Base-by-base conservation (phyloP, 352 stramenopile genomes). In the Hyphochytrium catenoides region DNA sequence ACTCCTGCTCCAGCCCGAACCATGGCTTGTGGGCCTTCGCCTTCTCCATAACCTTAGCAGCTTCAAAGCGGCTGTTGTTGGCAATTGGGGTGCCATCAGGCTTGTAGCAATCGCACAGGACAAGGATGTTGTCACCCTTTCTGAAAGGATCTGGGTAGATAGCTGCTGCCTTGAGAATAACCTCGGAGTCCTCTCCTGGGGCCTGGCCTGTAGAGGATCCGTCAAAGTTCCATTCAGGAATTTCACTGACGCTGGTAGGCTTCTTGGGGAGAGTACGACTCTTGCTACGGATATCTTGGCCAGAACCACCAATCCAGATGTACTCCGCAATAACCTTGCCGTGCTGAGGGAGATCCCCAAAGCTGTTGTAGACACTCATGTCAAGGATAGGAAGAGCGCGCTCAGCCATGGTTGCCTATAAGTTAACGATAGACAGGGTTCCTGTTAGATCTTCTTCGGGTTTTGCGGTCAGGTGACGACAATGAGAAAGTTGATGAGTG, bases 1-100 rank as follows among this genome's bases (percentile, higher is more conserved):
- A 93, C 65, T 95, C 87, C 64, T 96, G 87, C 66, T 96, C 87
- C 49, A 95, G 75, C 38, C 87, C 87, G 53, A 94, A 96, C 86
- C 83, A 95, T 9, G 74, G 73, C 26, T 43, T 51, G 24, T 77
- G 53, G 1, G 23, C 31, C 34, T 50, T 53, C 12, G 59, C 59
- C 8, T 56, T 57, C 41, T 61, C 44, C 62, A 82, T 81, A 31
- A 85, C 66, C 22, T 61, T 61, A 6, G 52, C 54, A 9, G 58
- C 59, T 29, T 76, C 65, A 36, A 62, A 66, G 47, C 83, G 74
- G 23, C 65, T 86, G 62, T 95, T 95, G 48, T 82, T 86, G 34
- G 66, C 52, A 37, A 93, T 73, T 26, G 83, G 72, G 34, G 77
- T 83, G 44, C 78, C 71, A 45, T 88, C 72, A 17, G 83, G 81